phyloP scores from a whole-genome alignment of 805 yeast species.

The Brettanomyces custersianus region DNA sequence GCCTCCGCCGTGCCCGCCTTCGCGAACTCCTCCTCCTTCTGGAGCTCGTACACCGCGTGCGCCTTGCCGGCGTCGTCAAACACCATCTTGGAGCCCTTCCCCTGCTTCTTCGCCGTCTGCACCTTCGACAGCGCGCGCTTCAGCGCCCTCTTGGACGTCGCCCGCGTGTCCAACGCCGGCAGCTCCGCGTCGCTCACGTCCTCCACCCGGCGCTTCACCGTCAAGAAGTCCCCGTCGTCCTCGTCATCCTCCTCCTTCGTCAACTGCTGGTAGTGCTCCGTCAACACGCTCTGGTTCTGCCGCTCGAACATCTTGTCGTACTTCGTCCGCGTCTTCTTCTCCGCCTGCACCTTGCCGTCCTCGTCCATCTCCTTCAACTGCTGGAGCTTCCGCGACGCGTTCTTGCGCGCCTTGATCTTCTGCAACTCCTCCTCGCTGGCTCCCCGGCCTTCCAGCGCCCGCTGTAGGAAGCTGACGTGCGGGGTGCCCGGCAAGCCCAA shows the following conservation, averaged over 20 bases:
- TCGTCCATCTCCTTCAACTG: constrained; percentile 48
- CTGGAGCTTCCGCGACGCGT: constrained; percentile 64
- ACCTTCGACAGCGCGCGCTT: constrained; percentile 87
- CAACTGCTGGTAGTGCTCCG: constrained; percentile 78
- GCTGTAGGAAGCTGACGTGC: constrained; percentile 62
- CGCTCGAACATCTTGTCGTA: constrained; percentile 95
- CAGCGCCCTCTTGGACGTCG: constrained; percentile 74
- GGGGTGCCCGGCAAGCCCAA: constrained; percentile 97
- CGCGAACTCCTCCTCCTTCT: constrained; percentile 80
- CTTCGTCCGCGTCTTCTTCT: constrained; percentile 62
- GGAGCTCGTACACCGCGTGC: constrained; percentile 85
- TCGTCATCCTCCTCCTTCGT: constrained; percentile 38
- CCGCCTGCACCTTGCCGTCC: constrained; percentile 50
- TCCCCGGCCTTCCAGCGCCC: constrained; percentile 31
- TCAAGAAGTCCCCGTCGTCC: constrained; percentile 69
- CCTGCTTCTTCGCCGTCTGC: constrained; percentile 48
- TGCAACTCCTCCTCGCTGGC: constrained; percentile 26
- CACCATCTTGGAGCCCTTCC: constrained; percentile 66
- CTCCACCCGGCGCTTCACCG: constrained; percentile 73
- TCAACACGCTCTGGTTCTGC: constrained; percentile 82
- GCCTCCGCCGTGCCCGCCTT: constrained; percentile 52
- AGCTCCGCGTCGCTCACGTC: constrained; percentile 53
- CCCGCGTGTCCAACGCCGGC: constrained; percentile 47
- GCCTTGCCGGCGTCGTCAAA: constrained; percentile 95
- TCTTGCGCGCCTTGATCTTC: constrained; percentile 63